A percentile compares a stretch with the other conserved stretches of the same genome.
phyloP scores from a whole-genome alignment of 345 rosid genomes.

The Citrus inodora region DNA sequence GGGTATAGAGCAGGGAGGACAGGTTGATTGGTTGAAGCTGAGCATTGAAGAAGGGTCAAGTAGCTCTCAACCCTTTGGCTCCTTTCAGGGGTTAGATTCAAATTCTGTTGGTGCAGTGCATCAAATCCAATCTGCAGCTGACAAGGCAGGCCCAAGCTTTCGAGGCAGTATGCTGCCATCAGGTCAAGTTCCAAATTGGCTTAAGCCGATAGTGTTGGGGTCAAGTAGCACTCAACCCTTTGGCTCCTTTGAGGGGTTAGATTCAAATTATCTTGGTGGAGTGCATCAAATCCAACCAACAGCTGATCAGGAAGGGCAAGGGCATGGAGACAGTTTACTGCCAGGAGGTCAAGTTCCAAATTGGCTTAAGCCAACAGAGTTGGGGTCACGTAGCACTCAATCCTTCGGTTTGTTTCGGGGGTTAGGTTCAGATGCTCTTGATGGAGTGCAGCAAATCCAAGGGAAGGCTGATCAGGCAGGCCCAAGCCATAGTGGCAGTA shows the following conservation, averaged over 20 bases:
- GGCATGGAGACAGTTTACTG: background rate
- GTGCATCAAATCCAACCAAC: background rate
- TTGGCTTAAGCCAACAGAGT: conserved; percentile 2
- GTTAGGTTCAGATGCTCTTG: background rate
- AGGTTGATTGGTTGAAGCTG: conserved; percentile 7
- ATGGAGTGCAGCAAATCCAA: conserved; percentile 1
- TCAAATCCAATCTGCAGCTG: background rate
- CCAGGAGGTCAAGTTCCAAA: background rate
- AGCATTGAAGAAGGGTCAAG: background rate
- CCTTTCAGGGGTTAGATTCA: background rate
- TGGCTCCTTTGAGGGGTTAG: background rate
- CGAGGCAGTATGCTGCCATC: background rate
- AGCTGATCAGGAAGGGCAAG: background rate
- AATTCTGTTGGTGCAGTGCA: background rate
- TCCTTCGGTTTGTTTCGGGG: background rate
- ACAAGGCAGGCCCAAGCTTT: background rate
- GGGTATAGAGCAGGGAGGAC: conserved; percentile 5
- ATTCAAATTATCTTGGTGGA: conserved; percentile 1
- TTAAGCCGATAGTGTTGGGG: background rate
- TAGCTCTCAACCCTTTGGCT: background rate
- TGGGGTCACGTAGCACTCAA: background rate
- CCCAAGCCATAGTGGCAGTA: background rate
- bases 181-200: conserved; percentile 1
- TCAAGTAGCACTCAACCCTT: background rate
- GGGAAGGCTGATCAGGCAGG: background rate